Percentiles rank a stretch among this genome's conserved stretches.
phyloP scores from a whole-genome alignment of 2,329 filamentous ascomycete species.

The Purpureocillium lavendulum region DNA sequence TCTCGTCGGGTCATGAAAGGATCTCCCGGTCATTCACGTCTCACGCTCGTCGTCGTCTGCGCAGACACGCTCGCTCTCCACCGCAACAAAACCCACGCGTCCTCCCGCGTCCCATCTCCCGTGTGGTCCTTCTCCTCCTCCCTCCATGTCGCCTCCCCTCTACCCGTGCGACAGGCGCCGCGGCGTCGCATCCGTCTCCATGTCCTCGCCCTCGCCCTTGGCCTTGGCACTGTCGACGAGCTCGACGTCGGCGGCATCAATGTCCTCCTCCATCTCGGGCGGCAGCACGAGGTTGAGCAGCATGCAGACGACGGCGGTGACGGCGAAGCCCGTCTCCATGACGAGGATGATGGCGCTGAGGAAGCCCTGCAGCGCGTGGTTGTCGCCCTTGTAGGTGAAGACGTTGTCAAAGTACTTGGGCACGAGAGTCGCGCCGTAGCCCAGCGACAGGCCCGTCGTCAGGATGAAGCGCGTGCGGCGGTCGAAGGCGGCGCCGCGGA shows the following conservation, averaged over 20 bases:
- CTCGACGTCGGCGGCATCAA: conserved; percentile 12
- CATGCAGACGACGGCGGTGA: conserved; percentile 66
- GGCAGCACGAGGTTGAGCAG: conserved; percentile 65
- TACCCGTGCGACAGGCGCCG: too few relatives aligned
- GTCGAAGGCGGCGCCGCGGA: conserved; percentile 61
- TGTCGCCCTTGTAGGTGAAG: conserved; percentile 63
- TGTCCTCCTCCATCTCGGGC: conserved; percentile 63
- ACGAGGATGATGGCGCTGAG: conserved; percentile 65
- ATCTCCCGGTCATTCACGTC: too few relatives aligned
- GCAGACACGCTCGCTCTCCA: too few relatives aligned
- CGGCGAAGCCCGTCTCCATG: conserved; percentile 67
- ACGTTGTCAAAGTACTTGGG: conserved; percentile 61
- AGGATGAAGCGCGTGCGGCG: conserved; percentile 76
- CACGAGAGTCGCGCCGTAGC: conserved; percentile 61
- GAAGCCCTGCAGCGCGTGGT: conserved; percentile 62
- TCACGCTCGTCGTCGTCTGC: too few relatives aligned
- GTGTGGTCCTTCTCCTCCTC: too few relatives aligned
- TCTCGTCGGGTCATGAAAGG: too few relatives aligned
- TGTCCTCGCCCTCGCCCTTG: too few relatives aligned
- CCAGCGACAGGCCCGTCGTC: conserved; percentile 64
- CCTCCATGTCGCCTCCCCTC: too few relatives aligned
- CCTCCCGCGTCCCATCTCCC: too few relatives aligned
- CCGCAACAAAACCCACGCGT: too few relatives aligned
- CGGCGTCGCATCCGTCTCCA: background rate
- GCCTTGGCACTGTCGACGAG: background rate